These are phyloP conservation scores for Cutaneotrichosporon cutaneum DNA, from an alignment of 1,284 basidiomycete genomes.

Conservation along the genomic window DNA sequence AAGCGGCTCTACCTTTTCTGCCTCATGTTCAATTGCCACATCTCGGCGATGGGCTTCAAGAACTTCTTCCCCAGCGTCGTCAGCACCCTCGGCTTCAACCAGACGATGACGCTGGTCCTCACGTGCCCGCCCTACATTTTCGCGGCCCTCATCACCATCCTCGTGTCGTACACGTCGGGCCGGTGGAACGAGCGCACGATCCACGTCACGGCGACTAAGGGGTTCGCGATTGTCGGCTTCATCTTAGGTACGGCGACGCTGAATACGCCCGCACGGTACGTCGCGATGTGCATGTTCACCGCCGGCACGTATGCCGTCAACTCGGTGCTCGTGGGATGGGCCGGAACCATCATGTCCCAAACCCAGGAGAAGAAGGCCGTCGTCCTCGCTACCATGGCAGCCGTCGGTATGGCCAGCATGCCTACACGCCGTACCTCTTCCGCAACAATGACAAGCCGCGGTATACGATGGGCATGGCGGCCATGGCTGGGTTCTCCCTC, in stretches of 20 bases:
- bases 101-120: constrained; percentile 47
- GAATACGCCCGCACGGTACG: constrained; percentile 37
- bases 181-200: constrained; percentile 30
- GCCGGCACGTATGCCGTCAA: constrained; percentile 37
- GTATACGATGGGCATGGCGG: constrained; percentile 26
- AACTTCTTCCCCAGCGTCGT: constrained; percentile 38
- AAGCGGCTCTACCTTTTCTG: constrained; percentile 34
- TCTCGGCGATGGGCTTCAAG: constrained; percentile 36
- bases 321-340: constrained; percentile 39
- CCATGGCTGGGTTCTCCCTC: constrained; percentile 26
- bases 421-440: constrained; percentile 40
- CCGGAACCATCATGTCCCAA: constrained; percentile 33
- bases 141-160: constrained; percentile 29
- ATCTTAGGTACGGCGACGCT: constrained; percentile 32
- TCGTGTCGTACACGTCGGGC: constrained; percentile 32
- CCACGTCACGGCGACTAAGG: constrained; percentile 34
- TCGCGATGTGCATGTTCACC: constrained; percentile 34
- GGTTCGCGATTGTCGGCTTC: constrained; percentile 34
- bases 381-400: constrained; percentile 33
- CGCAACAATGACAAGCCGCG: constrained; percentile 24
- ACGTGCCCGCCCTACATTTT: constrained; percentile 49
- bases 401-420: constrained; percentile 26
- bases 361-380: constrained; percentile 40
- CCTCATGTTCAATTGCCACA: constrained; percentile 33
- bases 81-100: constrained; percentile 39